These are phyloP conservation scores for Euphrasia confusa DNA, from an alignment of 257 asterid genomes.

Conservation along the genomic window DNA sequence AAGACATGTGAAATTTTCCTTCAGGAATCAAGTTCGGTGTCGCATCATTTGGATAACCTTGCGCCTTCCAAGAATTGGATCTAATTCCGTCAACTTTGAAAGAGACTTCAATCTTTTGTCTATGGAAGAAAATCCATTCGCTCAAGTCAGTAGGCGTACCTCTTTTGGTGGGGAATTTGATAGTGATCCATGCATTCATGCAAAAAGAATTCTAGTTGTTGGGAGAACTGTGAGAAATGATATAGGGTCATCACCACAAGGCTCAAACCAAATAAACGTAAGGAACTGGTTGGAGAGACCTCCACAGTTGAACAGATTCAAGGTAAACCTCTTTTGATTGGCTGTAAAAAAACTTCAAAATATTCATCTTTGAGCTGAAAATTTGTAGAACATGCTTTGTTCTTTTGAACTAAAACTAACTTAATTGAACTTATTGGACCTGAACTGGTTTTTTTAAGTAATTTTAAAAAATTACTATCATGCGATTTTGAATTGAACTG, in stretches of 20 bases:
- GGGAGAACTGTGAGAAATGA: slow-evolving; percentile 63
- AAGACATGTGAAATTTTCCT: slow-evolving; percentile 72
- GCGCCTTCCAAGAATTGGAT: slow-evolving; percentile 69
- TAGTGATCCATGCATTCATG: slow-evolving; percentile 86
- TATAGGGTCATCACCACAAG: slow-evolving; percentile 47
- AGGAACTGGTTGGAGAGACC: slow-evolving; percentile 84
- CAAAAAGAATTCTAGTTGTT: slow-evolving; percentile 67
- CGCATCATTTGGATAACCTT: slow-evolving; percentile 89
- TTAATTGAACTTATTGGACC: too few relatives aligned
- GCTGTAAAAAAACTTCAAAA: too few relatives aligned
- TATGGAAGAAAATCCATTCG: slow-evolving; percentile 84
- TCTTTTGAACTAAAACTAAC: too few relatives aligned
- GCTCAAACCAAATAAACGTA: slow-evolving; percentile 59
- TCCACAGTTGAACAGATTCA: slow-evolving; percentile 75
- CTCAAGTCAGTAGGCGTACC: slow-evolving; percentile 66
- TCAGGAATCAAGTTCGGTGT: slow-evolving; percentile 74
- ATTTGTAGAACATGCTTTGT: too few relatives aligned
- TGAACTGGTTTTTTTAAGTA: too few relatives aligned
- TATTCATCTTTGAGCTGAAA: too few relatives aligned
- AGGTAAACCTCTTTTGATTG: slow-evolving; percentile 44
- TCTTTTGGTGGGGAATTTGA: slow-evolving; percentile 76
- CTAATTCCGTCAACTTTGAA: slow-evolving; percentile 71
- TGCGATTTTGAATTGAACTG: too few relatives aligned
- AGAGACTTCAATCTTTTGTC: slow-evolving; percentile 64
- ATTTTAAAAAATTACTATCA: too few relatives aligned